Evolutionary conservation across 2,329 filamentous ascomycete genomes (phyloP).

Genomic region (Arthrobotrys iridis): DNA sequence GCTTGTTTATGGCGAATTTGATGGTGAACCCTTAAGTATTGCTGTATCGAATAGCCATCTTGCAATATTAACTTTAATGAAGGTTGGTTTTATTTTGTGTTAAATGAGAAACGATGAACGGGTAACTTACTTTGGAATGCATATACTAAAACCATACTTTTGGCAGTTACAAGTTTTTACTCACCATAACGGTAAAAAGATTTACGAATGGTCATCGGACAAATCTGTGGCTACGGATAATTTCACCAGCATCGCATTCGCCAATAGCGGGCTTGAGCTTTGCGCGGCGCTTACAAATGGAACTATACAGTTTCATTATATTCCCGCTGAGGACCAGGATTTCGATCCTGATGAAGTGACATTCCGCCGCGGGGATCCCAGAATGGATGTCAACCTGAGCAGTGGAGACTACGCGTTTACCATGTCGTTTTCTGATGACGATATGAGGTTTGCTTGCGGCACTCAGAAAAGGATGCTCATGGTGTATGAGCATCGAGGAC

Average conservation of each 20-base stretch:
- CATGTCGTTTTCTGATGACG: conserved; percentile 47
- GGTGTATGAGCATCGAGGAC: conserved; percentile 35
- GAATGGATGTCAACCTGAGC: conserved; percentile 41
- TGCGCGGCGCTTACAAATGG: conserved; percentile 41
- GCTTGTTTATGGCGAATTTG: conserved; percentile 39
- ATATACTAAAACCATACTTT: neutral
- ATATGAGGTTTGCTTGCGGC: conserved; percentile 48
- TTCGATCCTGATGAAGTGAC: conserved; percentile 34
- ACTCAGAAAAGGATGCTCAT: conserved; percentile 50
- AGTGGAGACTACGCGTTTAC: conserved; percentile 49
- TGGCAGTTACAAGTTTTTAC: conserved; percentile 47
- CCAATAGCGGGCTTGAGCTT: conserved; percentile 40
- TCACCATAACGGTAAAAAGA: conserved; percentile 33
- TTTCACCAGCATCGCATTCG: conserved; percentile 44
- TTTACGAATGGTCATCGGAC: conserved; percentile 46
- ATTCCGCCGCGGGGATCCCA: conserved; percentile 39
- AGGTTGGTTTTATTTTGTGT: conserved; percentile 26
- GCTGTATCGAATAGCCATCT: conserved; percentile 44
- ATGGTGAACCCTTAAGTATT: conserved; percentile 35
- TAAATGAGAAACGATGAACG: neutral
- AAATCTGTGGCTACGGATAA: conserved; percentile 44
- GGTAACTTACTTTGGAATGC: neutral
- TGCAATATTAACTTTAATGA: conserved; percentile 46
- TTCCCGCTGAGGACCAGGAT: conserved; percentile 34
- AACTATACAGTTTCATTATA: conserved; percentile 48